Base-by-base conservation (phyloP, 768 basidiomycete genomes). In the Lentinula raphanica region DNA sequence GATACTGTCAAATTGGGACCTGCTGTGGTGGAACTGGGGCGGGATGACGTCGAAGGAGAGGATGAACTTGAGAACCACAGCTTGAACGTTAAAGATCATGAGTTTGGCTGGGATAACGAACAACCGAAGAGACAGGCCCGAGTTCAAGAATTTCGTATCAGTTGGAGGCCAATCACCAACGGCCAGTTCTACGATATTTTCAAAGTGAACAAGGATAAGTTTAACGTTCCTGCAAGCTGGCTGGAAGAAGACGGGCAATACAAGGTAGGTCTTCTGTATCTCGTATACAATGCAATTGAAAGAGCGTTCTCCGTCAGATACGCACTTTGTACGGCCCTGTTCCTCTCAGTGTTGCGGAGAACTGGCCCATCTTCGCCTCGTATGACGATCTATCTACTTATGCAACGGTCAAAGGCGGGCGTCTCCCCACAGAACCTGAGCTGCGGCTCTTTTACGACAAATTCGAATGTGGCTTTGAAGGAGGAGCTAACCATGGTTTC, bases 81-180 rank as follows among this genome's bases (percentile, higher is more conserved):
- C 2, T 65, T 69, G 0, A 76, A 81, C 23, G 68, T 81, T 44
- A 68, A 71, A 17, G 72, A 71, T 7, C 87, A 95, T 65, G 83
- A 87, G 57, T 93, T 91, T 70, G 94, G 94, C 0, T 94, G 96
- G 97, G 97, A 99, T 68, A 94, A 93, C 64, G 97, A 99, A 72
- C 78, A 86, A 63, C 92, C 94, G 1, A 74, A 76, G 61, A 75
- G 86, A 23, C 67, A 65, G 13, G 82, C 87, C n/a, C 62, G 78
- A 0, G 85, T 97, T 31, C 75, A 72, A 39, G 59, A 80, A 60
- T 94, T 98, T 76, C 79, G 76, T 64, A 87, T 97, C 39, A 87
- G 88, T 40, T 88, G 90, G 80, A 76, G 92, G 60, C 94, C 94
- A 1, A 77, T 99, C 35, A 92, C 88, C 56, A 99, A 98, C 62